These are phyloP conservation scores for Epichloe brachyelytri DNA, from an alignment of 2,329 filamentous ascomycete genomes.

Conservation along the genomic window DNA sequence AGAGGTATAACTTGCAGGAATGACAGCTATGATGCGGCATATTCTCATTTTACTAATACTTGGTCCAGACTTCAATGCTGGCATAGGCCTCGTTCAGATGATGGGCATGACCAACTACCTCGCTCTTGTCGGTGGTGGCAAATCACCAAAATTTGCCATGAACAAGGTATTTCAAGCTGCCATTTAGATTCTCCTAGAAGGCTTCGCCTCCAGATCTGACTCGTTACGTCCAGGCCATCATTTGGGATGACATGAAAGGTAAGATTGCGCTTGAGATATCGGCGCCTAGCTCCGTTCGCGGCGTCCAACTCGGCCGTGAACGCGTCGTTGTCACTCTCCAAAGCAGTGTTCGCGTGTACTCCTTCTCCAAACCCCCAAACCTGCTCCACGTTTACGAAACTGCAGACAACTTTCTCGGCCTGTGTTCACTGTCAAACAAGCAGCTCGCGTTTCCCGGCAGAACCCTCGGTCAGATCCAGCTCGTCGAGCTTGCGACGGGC, in stretches of 20 bases:
- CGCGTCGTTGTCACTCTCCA: slow-evolving; percentile 71
- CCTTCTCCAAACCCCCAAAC: slow-evolving; percentile 58
- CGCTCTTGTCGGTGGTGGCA: slow-evolving; percentile 79
- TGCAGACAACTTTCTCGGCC: slow-evolving; percentile 66
- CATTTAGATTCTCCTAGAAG: neutral
- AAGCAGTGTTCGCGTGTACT: slow-evolving; percentile 71
- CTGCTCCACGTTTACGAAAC: slow-evolving; percentile 72
- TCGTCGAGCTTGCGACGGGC: slow-evolving; percentile 64
- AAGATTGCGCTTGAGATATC: slow-evolving; percentile 65
- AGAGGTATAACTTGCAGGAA: slow-evolving; percentile 22
- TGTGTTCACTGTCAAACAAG: slow-evolving; percentile 65
- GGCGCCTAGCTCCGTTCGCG: slow-evolving; percentile 66
- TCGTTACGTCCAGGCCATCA: slow-evolving; percentile 44
- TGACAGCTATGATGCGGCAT: neutral
- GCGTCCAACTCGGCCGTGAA: slow-evolving; percentile 62
- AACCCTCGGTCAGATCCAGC: slow-evolving; percentile 74
- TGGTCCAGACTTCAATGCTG: slow-evolving; percentile 58
- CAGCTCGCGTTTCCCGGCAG: slow-evolving; percentile 78
- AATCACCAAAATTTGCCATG: slow-evolving; percentile 70
- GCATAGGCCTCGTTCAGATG: slow-evolving; percentile 75
- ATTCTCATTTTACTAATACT: neutral
- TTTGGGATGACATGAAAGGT: slow-evolving; percentile 81
- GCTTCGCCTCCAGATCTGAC: neutral
- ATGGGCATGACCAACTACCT: slow-evolving; percentile 78
- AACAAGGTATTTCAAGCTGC: slow-evolving; percentile 50